These are phyloP conservation scores for Xylaria sp. DNA, from an alignment of 495 filamentous ascomycete species.

Conservation along the genomic window DNA sequence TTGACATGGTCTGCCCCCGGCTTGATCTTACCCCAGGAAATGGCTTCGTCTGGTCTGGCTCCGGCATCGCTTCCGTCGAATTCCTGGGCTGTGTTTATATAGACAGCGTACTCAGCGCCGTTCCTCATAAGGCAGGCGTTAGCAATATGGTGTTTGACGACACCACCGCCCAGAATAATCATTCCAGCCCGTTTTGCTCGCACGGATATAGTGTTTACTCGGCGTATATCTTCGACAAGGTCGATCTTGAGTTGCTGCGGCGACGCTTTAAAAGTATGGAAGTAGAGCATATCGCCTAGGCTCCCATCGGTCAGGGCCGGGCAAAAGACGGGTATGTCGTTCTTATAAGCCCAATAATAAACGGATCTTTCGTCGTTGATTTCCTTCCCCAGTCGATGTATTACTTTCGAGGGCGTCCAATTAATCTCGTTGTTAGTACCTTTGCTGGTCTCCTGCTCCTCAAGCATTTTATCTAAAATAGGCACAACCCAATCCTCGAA, in stretches of 20 bases:
- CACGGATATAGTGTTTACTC: slow-evolving; percentile 88
- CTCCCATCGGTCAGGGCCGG: slow-evolving; percentile 94
- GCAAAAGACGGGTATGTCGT: slow-evolving; percentile 95
- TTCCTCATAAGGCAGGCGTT: slow-evolving; percentile 98
- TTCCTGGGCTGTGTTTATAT: slow-evolving; percentile 94
- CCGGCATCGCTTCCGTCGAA: slow-evolving; percentile 98
- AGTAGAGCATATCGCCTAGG: slow-evolving; percentile 96
- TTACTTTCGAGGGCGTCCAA: slow-evolving; percentile 93
- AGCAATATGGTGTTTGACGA: slow-evolving; percentile 97
- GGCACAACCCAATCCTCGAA: slow-evolving; percentile 98
- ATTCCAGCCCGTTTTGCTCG: slow-evolving; percentile 84
- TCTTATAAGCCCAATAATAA: slow-evolving; percentile 92
- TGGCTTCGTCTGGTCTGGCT: slow-evolving; percentile 92
- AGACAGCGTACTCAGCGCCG: slow-evolving; percentile 94
- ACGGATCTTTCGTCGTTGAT: slow-evolving; percentile 90
- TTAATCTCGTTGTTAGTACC: slow-evolving; percentile 72
- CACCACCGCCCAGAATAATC: slow-evolving; percentile 90
- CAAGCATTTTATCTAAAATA: slow-evolving; percentile 87
- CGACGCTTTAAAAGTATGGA: slow-evolving; percentile 88
- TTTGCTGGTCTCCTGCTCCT: slow-evolving; percentile 82
- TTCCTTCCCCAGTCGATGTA: slow-evolving; percentile 83
- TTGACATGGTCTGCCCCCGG: slow-evolving; percentile 84
- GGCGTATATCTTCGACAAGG: slow-evolving; percentile 87
- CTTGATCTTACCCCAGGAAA: slow-evolving; percentile 99
- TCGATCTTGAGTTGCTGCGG: slow-evolving; percentile 81